Evolutionary conservation across 345 rosid species (phyloP), one percentile per base, ranked within the genome.

Genomic region (Fremontodendron californicum): DNA sequence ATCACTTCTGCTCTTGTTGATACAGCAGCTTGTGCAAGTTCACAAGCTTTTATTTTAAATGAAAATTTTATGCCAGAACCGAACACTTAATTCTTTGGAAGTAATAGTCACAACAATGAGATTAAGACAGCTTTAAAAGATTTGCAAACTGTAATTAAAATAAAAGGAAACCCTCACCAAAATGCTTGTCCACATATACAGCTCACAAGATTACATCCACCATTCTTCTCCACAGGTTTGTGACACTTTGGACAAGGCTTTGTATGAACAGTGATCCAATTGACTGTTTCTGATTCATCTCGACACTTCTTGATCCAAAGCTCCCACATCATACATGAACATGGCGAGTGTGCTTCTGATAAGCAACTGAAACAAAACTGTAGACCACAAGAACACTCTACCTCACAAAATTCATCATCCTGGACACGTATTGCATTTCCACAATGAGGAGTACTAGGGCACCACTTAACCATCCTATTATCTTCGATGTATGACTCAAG

Each of bases 321-420:
- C 78, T 90, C 93, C 99, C 99, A 95, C 98, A 93, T 95, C 83
- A 83, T 76, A 84, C 99, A 93, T 43, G 99, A 95, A 81, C 99
- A 95, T 52, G 99, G 97, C 0, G 99, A 95, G 81, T 95, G 99
- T 33, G 93, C 83, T 88, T 90, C 89, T 48, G 86, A 87, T 78
- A 88, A 86, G 85, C 98, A 91, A 79, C 93, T 86, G 81, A 93
- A 93, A 85, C 97, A 95, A 78, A 93, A 95, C 82, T 94, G 98
- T 61, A 80, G 16, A 57, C 99, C 96, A 77, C 99, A 95, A 5
- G 94, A 90, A 79, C 99, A 93, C 81, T 95, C 96, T 21, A 95
- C 97, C 89, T 93, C 98, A 55, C 91, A 89, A 77, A 86, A 81
- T 83, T 89, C 89, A 78, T 89, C 94, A 37, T 88, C 92, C 86